phyloP scores from a whole-genome alignment of 352 stramenopile species.

The Globisporangium abappressorium region DNA sequence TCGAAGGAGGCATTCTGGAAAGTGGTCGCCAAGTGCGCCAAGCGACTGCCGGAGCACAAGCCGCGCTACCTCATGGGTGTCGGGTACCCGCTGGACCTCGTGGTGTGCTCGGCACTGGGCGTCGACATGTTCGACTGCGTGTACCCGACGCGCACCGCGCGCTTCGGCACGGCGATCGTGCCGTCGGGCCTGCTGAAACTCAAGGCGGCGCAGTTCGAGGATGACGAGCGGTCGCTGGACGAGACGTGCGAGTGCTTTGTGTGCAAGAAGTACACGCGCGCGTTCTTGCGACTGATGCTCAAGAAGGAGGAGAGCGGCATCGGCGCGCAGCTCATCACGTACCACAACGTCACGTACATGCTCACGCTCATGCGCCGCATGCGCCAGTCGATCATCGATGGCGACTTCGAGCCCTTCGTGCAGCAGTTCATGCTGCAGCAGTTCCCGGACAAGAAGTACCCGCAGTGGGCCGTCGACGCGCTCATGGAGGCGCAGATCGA shows the following conservation, averaged over 20 bases:
- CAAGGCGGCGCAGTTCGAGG: conserved; percentile 50
- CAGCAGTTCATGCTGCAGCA: conserved; percentile 74
- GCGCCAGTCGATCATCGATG: conserved; percentile 73
- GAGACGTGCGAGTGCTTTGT: conserved; percentile 66
- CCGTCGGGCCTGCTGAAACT: conserved; percentile 69
- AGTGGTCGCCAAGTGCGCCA: conserved; percentile 83
- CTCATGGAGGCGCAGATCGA: conserved; percentile 58
- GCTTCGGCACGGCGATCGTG: conserved; percentile 94
- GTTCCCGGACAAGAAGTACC: conserved; percentile 53
- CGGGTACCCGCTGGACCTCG: conserved; percentile 96
- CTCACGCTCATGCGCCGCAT: conserved; percentile 71
- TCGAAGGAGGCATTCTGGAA: conserved; percentile 95
- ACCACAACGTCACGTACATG: conserved; percentile 87
- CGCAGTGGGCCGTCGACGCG: conserved; percentile 68
- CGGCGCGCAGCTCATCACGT: conserved; percentile 67
- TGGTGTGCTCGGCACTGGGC: conserved; percentile 95
- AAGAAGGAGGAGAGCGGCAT: conserved; percentile 72
- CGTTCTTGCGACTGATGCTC: conserved; percentile 65
- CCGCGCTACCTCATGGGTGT: conserved; percentile 98
- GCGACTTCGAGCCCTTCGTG: conserved; percentile 68
- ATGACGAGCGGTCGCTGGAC: conserved; percentile 64
- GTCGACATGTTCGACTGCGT: conserved; percentile 99
- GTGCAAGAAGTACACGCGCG: conserved; percentile 70
- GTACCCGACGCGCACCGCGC: conserved; percentile 94
- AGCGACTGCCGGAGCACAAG: conserved; percentile 89